phyloP scores from a whole-genome alignment of 441 rosid species.

The Gossypium davidsonii region DNA sequence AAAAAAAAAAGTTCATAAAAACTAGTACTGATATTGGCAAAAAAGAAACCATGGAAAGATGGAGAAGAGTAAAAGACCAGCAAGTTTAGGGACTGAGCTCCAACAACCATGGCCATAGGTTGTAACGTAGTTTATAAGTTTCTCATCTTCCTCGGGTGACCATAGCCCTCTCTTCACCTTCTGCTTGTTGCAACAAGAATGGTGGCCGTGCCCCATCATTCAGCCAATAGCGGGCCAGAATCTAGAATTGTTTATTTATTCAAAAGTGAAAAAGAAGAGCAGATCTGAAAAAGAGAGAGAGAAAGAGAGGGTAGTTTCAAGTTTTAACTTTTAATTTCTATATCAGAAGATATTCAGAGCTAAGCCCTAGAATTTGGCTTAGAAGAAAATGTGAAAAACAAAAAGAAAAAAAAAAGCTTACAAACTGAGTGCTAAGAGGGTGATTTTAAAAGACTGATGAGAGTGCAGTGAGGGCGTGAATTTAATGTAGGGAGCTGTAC shows the following conservation, averaged over 20 bases:
- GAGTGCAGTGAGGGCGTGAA: conserved; percentile 14
- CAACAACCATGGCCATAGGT: conserved; percentile 95
- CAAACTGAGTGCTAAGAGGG: neutral
- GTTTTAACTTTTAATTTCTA: neutral
- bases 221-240: conserved; percentile 26
- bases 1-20: neutral
- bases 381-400: neutral
- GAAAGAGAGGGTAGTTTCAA: neutral
- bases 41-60: neutral
- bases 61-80: conserved; percentile 38
- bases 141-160: conserved; percentile 97
- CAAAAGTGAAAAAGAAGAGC: conserved; percentile 2
- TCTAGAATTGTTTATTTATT: conserved; percentile 14
- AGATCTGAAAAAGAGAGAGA: conserved; percentile 12
- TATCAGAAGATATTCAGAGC: conserved; percentile 20
- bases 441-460: neutral
- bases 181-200: conserved; percentile 97
- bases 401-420: neutral
- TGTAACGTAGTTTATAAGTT: conserved; percentile 80
- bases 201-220: conserved; percentile 89
- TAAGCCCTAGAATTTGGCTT: conserved; percentile 12
- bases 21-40: neutral
- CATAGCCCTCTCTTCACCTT: conserved; percentile 98
- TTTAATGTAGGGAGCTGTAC: conserved; percentile 31
- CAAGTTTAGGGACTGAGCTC: conserved; percentile 95